Evolutionary conservation across 2,329 filamentous ascomycete species (phyloP).

Genomic region (Beauveria medogensis): DNA sequence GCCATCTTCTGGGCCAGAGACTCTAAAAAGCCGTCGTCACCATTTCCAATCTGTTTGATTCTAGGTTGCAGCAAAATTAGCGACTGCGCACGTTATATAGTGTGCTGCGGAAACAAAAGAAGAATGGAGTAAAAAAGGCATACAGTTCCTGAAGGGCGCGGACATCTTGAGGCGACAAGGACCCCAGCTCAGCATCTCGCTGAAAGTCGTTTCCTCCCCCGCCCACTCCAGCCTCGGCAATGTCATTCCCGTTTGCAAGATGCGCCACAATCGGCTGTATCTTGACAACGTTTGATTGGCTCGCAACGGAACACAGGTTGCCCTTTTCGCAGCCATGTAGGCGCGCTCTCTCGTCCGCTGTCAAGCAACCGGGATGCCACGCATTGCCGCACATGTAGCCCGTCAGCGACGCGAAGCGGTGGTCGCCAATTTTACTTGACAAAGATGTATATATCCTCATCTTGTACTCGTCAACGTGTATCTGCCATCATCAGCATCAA

Average conservation of each 20-base stretch:
- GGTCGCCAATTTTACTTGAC: slow-evolving; percentile 37
- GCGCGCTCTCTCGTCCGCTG: slow-evolving; percentile 49
- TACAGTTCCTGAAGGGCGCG: slow-evolving; percentile 36
- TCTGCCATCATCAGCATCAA: slow-evolving; percentile 27
- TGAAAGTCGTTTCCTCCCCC: slow-evolving; percentile 72
- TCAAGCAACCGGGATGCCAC: slow-evolving; percentile 63
- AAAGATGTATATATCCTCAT: slow-evolving; percentile 59
- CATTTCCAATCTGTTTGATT: background rate
- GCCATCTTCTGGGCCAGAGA: slow-evolving; percentile 14
- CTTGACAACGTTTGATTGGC: slow-evolving; percentile 51
- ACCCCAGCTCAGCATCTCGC: slow-evolving; percentile 57
- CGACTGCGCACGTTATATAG: too few relatives aligned
- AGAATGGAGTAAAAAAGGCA: slow-evolving; percentile 12
- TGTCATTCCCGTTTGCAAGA: slow-evolving; percentile 47
- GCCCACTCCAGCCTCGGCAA: slow-evolving; percentile 68
- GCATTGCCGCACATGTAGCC: slow-evolving; percentile 71
- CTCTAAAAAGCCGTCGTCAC: slow-evolving; percentile 18
- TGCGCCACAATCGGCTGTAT: slow-evolving; percentile 73
- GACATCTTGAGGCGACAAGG: slow-evolving; percentile 45
- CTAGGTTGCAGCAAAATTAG: background rate
- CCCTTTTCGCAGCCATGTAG: slow-evolving; percentile 84
- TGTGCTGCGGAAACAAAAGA: background rate
- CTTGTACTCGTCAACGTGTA: slow-evolving; percentile 82
- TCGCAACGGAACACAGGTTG: slow-evolving; percentile 45
- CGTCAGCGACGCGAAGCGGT: slow-evolving; percentile 49